Percentiles rank a stretch among this genome's conserved stretches.
Conservation (phyloP, 2,329 filamentous ascomycete species). For the Xylaria sp. region DNA sequence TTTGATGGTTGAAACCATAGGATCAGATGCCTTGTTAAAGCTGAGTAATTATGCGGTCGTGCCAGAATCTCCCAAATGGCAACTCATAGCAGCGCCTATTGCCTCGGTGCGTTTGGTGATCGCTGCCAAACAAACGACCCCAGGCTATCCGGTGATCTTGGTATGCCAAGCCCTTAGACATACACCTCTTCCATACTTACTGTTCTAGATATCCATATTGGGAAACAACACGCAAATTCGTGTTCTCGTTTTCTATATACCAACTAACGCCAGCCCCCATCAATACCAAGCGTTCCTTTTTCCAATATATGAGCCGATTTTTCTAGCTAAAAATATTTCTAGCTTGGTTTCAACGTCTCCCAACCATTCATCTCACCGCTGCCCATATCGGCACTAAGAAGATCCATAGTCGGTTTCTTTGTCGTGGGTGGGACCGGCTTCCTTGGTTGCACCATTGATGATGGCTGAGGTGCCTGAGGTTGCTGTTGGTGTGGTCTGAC, state of each 20-base stretch:
- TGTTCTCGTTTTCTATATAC: conserved; percentile 16
- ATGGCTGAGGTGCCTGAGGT: conserved; percentile 30
- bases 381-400: conserved; percentile 57
- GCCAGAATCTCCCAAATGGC: neutral
- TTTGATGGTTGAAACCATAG: neutral
- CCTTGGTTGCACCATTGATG: conserved; percentile 39
- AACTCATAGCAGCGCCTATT: neutral
- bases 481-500: conserved; percentile 39
- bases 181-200: conserved; percentile 14
- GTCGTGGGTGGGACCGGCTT: conserved; percentile 48
- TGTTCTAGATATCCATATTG: neutral
- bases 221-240: neutral
- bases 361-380: conserved; percentile 61
- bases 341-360: conserved; percentile 65
- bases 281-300: conserved; percentile 1
- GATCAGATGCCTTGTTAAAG: neutral
- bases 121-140: neutral
- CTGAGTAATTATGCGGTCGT: neutral
- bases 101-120: neutral
- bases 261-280: conserved; percentile 4
- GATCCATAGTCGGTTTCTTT: conserved; percentile 54
- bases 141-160: neutral
- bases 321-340: conserved; percentile 27
- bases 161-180: neutral
- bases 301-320: neutral